Percentiles rank a stretch among this genome's conserved stretches.
These are phyloP conservation scores for Paraconiothyrium sp. DNA, from an alignment of 2,329 filamentous ascomycete species.

Conservation along the genomic window DNA sequence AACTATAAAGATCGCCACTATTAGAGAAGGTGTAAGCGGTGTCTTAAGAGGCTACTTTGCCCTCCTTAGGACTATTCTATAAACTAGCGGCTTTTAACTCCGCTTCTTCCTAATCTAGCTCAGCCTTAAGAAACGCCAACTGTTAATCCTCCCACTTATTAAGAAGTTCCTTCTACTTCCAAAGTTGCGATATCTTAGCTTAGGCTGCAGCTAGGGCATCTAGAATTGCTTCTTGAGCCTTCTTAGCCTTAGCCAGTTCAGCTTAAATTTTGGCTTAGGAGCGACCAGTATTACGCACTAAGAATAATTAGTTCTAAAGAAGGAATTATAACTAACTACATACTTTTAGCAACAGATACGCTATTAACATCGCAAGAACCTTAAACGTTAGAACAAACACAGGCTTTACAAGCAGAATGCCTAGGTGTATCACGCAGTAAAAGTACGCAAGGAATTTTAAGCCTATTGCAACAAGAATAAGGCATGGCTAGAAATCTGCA, in stretches of 20 bases:
- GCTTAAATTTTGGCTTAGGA: slow-evolving; percentile 7
- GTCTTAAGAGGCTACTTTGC: neutral
- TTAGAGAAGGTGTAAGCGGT: neutral
- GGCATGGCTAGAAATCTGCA: too few relatives aligned
- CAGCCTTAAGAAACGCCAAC: neutral
- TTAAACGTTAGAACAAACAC: too few relatives aligned
- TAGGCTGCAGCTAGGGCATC: too few relatives aligned
- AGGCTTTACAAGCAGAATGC: too few relatives aligned
- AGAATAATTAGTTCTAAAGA: too few relatives aligned
- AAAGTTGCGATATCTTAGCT: neutral
- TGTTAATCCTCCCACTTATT: slow-evolving; percentile 4
- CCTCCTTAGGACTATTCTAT: too few relatives aligned
- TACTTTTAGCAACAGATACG: neutral
- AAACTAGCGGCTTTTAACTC: too few relatives aligned
- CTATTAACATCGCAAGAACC: too few relatives aligned
- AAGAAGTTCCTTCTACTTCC: slow-evolving; percentile 14
- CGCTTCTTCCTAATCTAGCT: neutral
- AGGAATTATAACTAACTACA: too few relatives aligned
- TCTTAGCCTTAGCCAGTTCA: neutral
- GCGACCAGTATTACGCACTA: neutral
- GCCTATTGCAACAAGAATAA: too few relatives aligned
- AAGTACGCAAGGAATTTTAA: too few relatives aligned
- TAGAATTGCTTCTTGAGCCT: neutral
- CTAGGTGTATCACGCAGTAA: too few relatives aligned
- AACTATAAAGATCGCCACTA: slow-evolving; percentile 1